Percentiles rank a stretch among this genome's conserved stretches.
Conservation (phyloP, 2,329 filamentous ascomycete genomes). For the Raffaelea ambrosiae region DNA sequence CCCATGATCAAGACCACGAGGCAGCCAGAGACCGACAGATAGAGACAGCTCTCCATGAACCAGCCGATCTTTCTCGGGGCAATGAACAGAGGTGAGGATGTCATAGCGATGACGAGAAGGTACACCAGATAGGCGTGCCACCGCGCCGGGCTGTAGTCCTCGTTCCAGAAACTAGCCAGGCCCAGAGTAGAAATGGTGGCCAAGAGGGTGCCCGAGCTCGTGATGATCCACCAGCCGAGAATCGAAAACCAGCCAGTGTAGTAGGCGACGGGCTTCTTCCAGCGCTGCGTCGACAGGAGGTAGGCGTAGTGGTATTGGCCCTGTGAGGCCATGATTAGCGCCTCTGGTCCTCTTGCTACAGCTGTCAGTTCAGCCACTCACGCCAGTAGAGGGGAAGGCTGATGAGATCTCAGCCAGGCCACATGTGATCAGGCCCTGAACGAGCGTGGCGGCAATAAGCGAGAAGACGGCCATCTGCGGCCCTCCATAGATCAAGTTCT, state of each 20-base stretch:
- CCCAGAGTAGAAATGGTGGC: neutral
- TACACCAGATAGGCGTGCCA: neutral
- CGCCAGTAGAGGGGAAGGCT: neutral
- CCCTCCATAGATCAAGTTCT: neutral
- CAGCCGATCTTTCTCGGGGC: neutral
- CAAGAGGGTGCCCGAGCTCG: neutral
- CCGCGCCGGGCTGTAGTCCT: neutral
- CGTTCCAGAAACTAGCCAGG: neutral
- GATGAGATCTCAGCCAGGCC: neutral
- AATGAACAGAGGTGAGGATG: neutral
- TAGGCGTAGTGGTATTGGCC: neutral
- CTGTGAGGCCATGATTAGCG: neutral
- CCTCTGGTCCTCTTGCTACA: too few relatives aligned
- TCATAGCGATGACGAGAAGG: neutral
- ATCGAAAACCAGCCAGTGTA: neutral
- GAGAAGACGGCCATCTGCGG: neutral
- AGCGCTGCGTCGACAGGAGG: neutral
- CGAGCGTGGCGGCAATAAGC: neutral
- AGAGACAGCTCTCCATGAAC: neutral
- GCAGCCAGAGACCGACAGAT: neutral
- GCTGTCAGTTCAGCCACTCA: too few relatives aligned
- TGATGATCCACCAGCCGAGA: neutral
- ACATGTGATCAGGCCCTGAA: neutral
- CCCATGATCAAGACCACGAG: neutral
- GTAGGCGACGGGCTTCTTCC: neutral